phyloP scores from a whole-genome alignment of 495 filamentous ascomycete genomes.

The Tricharina praecox region DNA sequence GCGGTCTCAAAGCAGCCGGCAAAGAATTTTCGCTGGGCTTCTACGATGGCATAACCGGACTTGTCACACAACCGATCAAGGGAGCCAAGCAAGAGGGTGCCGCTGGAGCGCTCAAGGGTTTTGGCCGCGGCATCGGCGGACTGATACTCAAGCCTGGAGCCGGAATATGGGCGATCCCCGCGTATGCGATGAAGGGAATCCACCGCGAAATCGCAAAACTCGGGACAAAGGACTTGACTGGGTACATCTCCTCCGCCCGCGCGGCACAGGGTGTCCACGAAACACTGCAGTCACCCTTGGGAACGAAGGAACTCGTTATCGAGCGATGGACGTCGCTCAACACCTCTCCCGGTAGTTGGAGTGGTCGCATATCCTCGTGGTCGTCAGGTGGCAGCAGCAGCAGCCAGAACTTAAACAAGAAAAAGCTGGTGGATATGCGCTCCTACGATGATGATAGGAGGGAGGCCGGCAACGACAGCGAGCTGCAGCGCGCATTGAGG shows the following conservation, averaged over 20 bases:
- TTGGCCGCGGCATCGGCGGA: conserved; percentile 60
- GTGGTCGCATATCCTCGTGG: neutral
- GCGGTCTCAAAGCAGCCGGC: conserved; percentile 48
- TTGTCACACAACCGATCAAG: conserved; percentile 47
- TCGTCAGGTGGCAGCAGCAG: neutral
- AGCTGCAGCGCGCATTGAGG: neutral
- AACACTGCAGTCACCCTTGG: neutral
- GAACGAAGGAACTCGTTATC: neutral
- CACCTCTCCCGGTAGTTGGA: neutral
- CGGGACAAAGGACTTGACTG: conserved; percentile 24
- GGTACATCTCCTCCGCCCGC: conserved; percentile 12
- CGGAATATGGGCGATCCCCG: conserved; percentile 45
- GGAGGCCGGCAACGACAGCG: neutral
- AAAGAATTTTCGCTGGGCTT: conserved; percentile 53
- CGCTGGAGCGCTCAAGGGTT: conserved; percentile 44
- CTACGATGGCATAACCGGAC: conserved; percentile 54
- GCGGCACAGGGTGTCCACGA: conserved; percentile 3
- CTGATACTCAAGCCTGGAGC: conserved; percentile 54
- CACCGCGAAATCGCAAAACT: conserved; percentile 36
- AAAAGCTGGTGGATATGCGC: conserved; percentile 4
- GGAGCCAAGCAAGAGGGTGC: conserved; percentile 44
- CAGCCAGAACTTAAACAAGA: neutral
- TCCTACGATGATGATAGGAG: neutral
- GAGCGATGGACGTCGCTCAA: neutral
- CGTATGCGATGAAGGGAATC: conserved; percentile 51